Evolutionary conservation across 495 filamentous ascomycete species (phyloP).

Genomic region (Talaromyces adpressus): DNA sequence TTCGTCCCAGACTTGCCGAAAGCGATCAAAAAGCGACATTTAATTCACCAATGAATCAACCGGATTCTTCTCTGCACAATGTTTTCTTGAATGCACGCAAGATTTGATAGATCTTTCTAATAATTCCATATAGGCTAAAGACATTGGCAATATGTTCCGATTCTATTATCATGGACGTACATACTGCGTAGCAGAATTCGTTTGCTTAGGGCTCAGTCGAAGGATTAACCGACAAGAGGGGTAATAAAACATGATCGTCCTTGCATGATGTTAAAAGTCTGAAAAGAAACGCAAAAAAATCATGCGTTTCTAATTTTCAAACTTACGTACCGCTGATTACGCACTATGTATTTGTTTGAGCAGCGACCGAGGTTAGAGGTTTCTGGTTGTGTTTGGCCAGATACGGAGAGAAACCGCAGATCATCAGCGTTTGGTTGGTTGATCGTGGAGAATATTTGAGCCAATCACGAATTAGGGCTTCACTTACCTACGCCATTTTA

Average conservation of each 20-base stretch:
- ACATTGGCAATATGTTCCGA: background rate
- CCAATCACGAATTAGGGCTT: background rate
- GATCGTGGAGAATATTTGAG: background rate
- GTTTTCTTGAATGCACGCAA: no score
- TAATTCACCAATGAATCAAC: background rate
- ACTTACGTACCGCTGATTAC: background rate
- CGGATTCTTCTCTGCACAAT: background rate
- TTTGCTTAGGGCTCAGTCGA: background rate
- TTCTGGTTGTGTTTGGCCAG: background rate
- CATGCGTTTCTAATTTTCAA: background rate
- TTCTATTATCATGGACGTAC: background rate
- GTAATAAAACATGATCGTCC: conserved; percentile 1
- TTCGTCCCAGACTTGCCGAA: background rate
- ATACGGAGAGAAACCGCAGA: background rate
- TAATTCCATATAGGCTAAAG: background rate
- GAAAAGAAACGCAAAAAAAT: background rate
- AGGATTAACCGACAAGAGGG: background rate
- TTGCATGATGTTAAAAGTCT: background rate
- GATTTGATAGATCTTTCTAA: background rate
- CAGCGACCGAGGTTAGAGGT: no score
- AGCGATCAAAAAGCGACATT: background rate
- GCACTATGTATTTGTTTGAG: background rate
- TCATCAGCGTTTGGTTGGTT: background rate
- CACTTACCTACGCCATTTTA: background rate
- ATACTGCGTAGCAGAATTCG: background rate